Conservation (phyloP, 176 grass and related monocot genomes). For the Musa beccarii region DNA sequence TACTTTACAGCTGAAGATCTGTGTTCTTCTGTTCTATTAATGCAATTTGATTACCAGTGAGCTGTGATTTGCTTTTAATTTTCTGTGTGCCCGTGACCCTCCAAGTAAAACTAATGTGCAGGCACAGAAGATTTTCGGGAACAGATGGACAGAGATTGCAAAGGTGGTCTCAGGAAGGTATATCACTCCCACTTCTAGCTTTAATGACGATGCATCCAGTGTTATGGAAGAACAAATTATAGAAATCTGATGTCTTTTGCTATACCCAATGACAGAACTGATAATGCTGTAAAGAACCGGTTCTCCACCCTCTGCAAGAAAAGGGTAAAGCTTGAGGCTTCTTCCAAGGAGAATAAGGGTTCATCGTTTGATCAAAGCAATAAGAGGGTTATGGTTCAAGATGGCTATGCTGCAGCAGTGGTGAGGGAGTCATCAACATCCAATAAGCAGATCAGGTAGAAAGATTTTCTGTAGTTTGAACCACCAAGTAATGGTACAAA, state of each 20-base stretch:
- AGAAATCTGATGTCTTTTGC: background rate
- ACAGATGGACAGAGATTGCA: slow-evolving; percentile 98
- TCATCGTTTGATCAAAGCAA: slow-evolving; percentile 43
- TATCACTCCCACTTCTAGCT: slow-evolving; percentile 19
- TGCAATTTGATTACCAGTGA: background rate
- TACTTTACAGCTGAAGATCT: background rate
- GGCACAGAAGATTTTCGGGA: slow-evolving; percentile 90
- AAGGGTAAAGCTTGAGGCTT: slow-evolving; percentile 48
- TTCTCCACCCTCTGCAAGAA: slow-evolving; percentile 94
- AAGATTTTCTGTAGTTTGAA: background rate
- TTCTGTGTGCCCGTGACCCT: background rate
- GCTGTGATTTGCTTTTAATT: background rate
- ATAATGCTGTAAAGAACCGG: slow-evolving; percentile 93
- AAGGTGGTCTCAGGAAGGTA: slow-evolving; percentile 96
- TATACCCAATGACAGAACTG: slow-evolving; percentile 41
- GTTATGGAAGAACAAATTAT: too few relatives aligned
- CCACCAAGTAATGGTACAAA: background rate
- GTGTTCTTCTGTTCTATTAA: background rate
- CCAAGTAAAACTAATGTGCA: slow-evolving; percentile 31
- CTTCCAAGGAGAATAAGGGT: slow-evolving; percentile 55
- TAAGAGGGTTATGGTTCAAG: slow-evolving; percentile 47
- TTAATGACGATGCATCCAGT: background rate
- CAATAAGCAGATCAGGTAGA: slow-evolving; percentile 62
- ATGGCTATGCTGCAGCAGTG: slow-evolving; percentile 27
- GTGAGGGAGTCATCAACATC: slow-evolving; percentile 30